Evolutionary conservation across 2,329 filamentous ascomycete genomes (phyloP), one percentile per base, ranked within the genome.

Genomic region (Fusarium sp.): DNA sequence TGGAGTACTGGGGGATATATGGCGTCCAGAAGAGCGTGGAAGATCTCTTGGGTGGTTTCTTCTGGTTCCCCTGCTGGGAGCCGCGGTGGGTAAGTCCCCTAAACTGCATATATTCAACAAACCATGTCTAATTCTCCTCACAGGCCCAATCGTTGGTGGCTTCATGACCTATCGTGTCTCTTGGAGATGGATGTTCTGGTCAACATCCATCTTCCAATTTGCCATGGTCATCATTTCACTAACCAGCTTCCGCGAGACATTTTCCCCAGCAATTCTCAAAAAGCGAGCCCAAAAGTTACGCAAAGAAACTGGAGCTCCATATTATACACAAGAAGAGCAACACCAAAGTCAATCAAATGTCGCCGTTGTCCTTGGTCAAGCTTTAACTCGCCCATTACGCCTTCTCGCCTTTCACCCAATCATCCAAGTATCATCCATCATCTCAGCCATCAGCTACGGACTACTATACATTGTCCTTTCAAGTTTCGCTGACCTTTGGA

Each of bases 391-490:
- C 0, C 91, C 91, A 0, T 84, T 91, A 62, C 84, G 85, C 2
- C 83, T 92, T 5, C 81, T 92, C 0, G 73, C 76, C 8, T 90
- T 88, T 1, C 89, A 92, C 62, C 88, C 89, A 12, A 91, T 91
- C 66, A 85, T 92, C 29, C 89, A 90, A 74, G 83, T 87, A 27
- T 78, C 89, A 0, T 85, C 89, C 0, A 49, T 87, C 11, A 88
- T 91, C 73, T 86, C 87, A 72, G 90, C 87, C 1, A 88, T 90
- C 70, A 81, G 88, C 17, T 92, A 91, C 71, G 91, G 91, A 0
- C 79, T 91, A 1, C 87, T 92, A 77, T 93, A 92, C 65, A 87
- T 93, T 24, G 84, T 91, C 33, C 85, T 93, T 0, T 87, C 89
- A 0, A 92, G 88, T 3, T 92, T 92, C 72, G 88, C 91, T 0